phyloP scores from a whole-genome alignment of 371 early-diverging fungal species.

The Mortierella sp. region DNA sequence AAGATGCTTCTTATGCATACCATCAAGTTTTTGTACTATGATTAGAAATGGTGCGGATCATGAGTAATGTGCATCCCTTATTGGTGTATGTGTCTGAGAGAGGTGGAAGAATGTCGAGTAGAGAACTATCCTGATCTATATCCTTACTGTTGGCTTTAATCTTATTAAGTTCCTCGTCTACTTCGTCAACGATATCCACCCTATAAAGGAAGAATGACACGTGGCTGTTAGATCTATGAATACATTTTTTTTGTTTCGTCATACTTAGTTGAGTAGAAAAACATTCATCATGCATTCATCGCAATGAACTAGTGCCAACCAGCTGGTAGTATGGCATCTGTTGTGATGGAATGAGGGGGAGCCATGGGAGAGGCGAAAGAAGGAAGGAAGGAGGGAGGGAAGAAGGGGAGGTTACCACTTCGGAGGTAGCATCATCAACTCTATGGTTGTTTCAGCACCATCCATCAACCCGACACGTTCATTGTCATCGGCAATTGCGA shows the following conservation, averaged over 20 bases:
- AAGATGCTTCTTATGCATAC: constrained; percentile 90
- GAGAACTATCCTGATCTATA: background rate
- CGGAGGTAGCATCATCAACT: constrained; percentile 86
- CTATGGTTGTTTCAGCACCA: constrained; percentile 73
- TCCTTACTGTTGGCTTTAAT: constrained; percentile 76
- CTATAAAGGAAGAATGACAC: constrained; percentile 59
- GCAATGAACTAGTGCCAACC: background rate
- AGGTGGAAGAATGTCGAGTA: background rate
- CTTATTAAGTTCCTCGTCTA: constrained; percentile 67
- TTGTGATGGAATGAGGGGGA: background rate
- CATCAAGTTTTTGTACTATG: constrained; percentile 86
- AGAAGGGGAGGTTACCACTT: constrained; percentile 67
- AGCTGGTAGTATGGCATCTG: no score
- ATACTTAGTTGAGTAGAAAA: constrained; percentile 13
- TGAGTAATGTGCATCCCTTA: background rate
- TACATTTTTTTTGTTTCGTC: background rate
- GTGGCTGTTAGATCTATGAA: background rate
- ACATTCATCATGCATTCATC: background rate
- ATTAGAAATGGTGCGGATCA: background rate
- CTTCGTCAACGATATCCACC: constrained; percentile 92
- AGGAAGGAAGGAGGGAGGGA: background rate
- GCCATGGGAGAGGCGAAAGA: background rate
- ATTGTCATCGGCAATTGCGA: constrained; percentile 48
- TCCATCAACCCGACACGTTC: constrained; percentile 80
- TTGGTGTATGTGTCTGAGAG: no score